Evolutionary conservation across 768 basidiomycete species (phyloP).

Genomic region (Dentipellis sp.): DNA sequence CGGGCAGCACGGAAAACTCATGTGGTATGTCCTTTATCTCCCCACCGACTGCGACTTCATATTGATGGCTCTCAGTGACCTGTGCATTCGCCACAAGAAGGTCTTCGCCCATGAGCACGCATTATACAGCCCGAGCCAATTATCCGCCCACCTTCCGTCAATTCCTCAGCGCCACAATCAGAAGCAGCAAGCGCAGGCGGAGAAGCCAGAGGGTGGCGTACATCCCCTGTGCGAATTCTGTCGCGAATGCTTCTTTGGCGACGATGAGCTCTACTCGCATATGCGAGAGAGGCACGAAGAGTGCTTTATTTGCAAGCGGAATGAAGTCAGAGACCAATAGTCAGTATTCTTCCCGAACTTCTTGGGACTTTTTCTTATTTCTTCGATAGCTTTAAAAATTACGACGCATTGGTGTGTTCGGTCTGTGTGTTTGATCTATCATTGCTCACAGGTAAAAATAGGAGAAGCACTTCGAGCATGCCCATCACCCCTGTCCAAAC

Average conservation of each 20-base stretch:
- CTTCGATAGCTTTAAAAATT: slow-evolving; percentile 60
- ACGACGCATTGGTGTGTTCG: slow-evolving; percentile 53
- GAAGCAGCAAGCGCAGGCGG: slow-evolving; percentile 30
- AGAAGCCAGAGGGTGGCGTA: slow-evolving; percentile 58
- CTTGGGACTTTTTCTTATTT: neutral
- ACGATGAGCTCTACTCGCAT: slow-evolving; percentile 88
- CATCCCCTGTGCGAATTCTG: slow-evolving; percentile 87
- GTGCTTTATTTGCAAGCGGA: slow-evolving; percentile 88
- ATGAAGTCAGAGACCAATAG: slow-evolving; percentile 79
- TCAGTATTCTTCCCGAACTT: slow-evolving; percentile 31
- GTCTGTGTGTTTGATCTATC: neutral
- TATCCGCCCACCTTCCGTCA: slow-evolving; percentile 73
- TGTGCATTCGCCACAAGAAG: slow-evolving; percentile 86
- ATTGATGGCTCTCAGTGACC: slow-evolving; percentile 39
- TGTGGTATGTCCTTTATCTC: slow-evolving; percentile 54
- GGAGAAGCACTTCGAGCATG: slow-evolving; percentile 69
- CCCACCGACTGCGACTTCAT: neutral
- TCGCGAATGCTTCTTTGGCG: slow-evolving; percentile 86
- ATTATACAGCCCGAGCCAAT: slow-evolving; percentile 57
- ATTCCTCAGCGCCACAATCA: slow-evolving; percentile 32
- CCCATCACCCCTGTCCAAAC: slow-evolving; percentile 74
- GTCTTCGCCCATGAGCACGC: slow-evolving; percentile 95
- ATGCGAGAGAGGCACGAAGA: slow-evolving; percentile 94
- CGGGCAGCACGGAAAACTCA: slow-evolving; percentile 59
- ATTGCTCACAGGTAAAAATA: slow-evolving; percentile 16